phyloP scores from a whole-genome alignment of 192 early-diverging fungal species.

The Geranomyces michiganensis region DNA sequence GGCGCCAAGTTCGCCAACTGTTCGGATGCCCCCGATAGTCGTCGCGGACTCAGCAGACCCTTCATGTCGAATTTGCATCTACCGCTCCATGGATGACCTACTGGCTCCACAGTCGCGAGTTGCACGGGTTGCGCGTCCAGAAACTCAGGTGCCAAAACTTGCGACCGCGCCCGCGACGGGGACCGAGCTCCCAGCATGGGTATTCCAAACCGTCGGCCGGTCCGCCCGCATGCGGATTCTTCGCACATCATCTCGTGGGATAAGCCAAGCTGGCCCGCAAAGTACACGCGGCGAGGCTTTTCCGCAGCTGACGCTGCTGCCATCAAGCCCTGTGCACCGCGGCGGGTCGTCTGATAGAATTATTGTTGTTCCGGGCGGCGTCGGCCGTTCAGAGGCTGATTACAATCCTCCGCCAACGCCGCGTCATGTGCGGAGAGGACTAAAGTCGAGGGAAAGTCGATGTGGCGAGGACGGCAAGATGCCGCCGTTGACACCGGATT shows the following conservation, averaged over 20 bases:
- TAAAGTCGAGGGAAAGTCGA: too few relatives aligned
- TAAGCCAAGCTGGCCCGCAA: too few relatives aligned
- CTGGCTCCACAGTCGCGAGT: not conserved
- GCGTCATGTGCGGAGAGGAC: not conserved
- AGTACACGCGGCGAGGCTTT: too few relatives aligned
- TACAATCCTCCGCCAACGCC: slow-evolving; percentile 11
- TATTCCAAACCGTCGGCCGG: not conserved
- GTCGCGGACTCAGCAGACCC: not conserved
- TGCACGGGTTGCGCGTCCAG: not conserved
- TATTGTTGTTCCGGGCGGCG: not conserved
- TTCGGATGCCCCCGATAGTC: slow-evolving; percentile 5
- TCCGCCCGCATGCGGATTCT: not conserved
- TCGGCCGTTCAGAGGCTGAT: too few relatives aligned
- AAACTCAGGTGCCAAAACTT: too few relatives aligned
- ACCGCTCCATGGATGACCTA: slow-evolving; percentile 1
- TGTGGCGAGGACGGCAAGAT: not conserved
- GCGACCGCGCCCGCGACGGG: not conserved
- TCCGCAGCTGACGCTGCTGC: too few relatives aligned
- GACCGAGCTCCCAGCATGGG: slow-evolving; percentile 13
- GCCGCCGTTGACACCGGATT: slow-evolving; percentile 2
- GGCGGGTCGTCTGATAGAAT: not conserved
- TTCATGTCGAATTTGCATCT: not conserved
- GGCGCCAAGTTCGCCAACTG: not conserved
- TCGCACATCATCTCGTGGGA: not conserved
- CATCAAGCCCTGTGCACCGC: too few relatives aligned